Evolutionary conservation across 352 stramenopile genomes (phyloP), one percentile per base, ranked within the genome.

Genomic region (Pythium monospermum): DNA sequence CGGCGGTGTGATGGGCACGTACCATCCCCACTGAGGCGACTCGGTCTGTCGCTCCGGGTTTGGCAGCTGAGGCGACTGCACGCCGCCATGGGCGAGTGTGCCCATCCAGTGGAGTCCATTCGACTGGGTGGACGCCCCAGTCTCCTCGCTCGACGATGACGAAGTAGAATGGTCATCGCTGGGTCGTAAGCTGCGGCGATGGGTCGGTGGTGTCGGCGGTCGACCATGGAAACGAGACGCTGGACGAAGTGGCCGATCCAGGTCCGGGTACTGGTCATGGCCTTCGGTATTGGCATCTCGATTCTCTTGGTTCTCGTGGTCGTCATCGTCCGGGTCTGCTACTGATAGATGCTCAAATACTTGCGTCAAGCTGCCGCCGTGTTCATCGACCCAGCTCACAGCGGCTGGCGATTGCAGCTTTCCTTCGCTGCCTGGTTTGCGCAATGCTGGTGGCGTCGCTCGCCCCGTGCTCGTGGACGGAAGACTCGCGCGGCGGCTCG

Each of bases 1-100:
- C 16, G 83, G 83, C 8, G 83, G 83, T 40, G 83, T 91, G 53
- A 91, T 94, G 7, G 83, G 66, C 8, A 94, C 83, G 38, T 94
- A 94, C 81, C 80, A 94, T 3, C 83, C 83, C 81, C 83, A 94
- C 56, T 94, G 83, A 23, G 81, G 83, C 33, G 78, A 90, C 59
- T 87, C 78, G 8, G 70, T 76, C 45, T 86, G 69, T 33, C 66
- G 39, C 8, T 69, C 59, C 13, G 30, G 66, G 37, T 0, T 27
- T 6, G 27, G 18, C 11, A 12, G 21, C n/a, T 53, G 55, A 2
- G 49, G 55, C 4, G 53, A 61, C 25, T 54, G 46, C 2, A 56
- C 47, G n/a, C 53, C 53, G 10, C 32, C 32, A 0, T 52, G 45
- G 11, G 21, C 32, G 4, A 61, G 16, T 2, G 37, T 21, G 12